Evolutionary conservation across 2,329 filamentous ascomycete genomes (phyloP).

Genomic region (Hymenotorrendiella dingleyae): DNA sequence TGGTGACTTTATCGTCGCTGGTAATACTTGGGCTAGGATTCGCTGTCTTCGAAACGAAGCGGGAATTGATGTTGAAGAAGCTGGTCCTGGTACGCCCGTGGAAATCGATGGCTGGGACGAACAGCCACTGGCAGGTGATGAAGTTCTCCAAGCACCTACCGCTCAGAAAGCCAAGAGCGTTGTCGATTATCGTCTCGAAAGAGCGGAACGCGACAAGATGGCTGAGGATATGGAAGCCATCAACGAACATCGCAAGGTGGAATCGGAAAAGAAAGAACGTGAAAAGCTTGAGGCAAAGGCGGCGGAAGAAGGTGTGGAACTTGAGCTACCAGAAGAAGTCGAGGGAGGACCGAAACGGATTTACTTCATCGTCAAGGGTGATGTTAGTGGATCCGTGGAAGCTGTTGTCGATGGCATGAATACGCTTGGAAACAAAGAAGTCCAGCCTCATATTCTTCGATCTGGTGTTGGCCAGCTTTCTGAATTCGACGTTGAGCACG

Average conservation of each 20-base stretch:
- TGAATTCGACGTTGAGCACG: conserved; percentile 87
- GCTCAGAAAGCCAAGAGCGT: conserved; percentile 76
- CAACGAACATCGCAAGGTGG: conserved; percentile 55
- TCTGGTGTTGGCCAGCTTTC: conserved; percentile 71
- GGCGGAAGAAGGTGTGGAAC: conserved; percentile 18
- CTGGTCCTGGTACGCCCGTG: conserved; percentile 81
- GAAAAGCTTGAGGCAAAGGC: conserved; percentile 49
- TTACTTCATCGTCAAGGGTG: conserved; percentile 84
- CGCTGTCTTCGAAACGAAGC: conserved; percentile 80
- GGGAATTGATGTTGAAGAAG: conserved; percentile 64
- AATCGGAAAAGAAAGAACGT: conserved; percentile 55
- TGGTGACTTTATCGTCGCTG: conserved; percentile 82
- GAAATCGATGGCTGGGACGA: conserved; percentile 94
- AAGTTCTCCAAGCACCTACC: conserved; percentile 74
- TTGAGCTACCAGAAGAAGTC: conserved; percentile 27
- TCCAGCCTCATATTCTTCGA: conserved; percentile 69
- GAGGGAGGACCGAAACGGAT: conserved; percentile 48
- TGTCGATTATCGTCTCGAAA: conserved; percentile 68
- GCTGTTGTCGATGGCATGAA: conserved; percentile 74
- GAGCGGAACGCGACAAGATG: conserved; percentile 59
- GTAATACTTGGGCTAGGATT: conserved; percentile 82
- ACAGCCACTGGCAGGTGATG: conserved; percentile 77
- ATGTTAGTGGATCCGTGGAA: conserved; percentile 91
- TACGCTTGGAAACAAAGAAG: conserved; percentile 78
- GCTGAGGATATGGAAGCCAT: conserved; percentile 70